Conservation (phyloP, 441 rosid genomes). For the Oxalis stricta region DNA sequence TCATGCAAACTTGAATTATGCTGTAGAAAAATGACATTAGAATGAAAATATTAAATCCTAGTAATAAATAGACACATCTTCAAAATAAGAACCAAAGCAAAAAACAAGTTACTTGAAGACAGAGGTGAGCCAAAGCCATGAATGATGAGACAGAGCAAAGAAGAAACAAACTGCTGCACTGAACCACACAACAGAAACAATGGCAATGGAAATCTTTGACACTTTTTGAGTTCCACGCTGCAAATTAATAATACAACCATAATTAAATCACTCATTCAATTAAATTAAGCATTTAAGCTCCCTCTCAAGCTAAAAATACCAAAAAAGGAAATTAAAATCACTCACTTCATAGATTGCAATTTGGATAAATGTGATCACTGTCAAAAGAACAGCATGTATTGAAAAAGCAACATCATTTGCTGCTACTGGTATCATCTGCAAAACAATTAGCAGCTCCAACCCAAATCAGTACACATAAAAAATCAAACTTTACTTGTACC, state of each 20-base stretch:
- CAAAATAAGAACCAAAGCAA: no score
- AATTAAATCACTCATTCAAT: not conserved
- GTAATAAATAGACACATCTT: no score
- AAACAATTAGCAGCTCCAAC: not conserved
- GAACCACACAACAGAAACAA: constrained; percentile 47
- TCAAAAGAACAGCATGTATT: constrained; percentile 70
- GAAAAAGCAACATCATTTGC: constrained; percentile 95
- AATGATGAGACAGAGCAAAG: constrained; percentile 52
- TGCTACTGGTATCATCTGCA: constrained; percentile 96
- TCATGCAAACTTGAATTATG: constrained; percentile 82
- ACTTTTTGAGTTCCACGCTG: constrained; percentile 85
- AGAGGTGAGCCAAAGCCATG: constrained; percentile 84
- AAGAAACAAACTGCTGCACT: constrained; percentile 62
- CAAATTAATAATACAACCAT: not conserved
- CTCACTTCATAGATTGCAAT: constrained; percentile 72
- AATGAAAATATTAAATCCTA: not conserved
- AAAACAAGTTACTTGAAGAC: constrained; percentile 59
- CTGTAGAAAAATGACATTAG: constrained; percentile 31
- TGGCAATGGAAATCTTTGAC: constrained; percentile 45
- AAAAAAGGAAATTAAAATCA: not conserved
- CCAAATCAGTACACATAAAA: not conserved
- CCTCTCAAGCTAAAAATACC: not conserved
- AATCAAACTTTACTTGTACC: no score
- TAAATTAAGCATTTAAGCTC: not conserved
- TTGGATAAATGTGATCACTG: constrained; percentile 55